Evolutionary conservation across 495 filamentous ascomycete species (phyloP), one percentile per base, ranked within the genome.

Genomic region (Hypomontagnella submonticulosa): DNA sequence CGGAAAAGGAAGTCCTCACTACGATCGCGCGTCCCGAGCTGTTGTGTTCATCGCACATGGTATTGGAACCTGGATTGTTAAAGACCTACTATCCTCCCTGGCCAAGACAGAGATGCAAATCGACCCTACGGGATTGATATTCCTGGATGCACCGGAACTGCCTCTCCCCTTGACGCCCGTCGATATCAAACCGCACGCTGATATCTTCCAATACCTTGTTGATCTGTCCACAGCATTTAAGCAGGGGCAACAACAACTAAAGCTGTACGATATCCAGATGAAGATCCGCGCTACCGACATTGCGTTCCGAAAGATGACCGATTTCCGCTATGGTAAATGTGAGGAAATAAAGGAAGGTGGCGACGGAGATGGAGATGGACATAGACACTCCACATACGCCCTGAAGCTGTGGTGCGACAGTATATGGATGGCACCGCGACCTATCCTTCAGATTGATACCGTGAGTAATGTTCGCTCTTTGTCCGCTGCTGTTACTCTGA

Each of bases 1-100:
- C 13, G 3, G 27, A 7, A 10, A 3, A n/a, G 0, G 44, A 19
- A 6, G 20, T n/a, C n/a, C n/a, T n/a, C n/a, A 34, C n/a, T 18
- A 50, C 10, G 18, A 42, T 41, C 12, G n/a, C 36, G 36, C 53
- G 3, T 20, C 59, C 3, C 15, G 59, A 0, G 20, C 18, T 3
- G 43, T 23, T 19, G 30, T 68, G 10, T 63, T 68, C 19, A 11
- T 68, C 7, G 48, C 65, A 3, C 65, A 68, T 10, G 65, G 65
- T 5, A n/a, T 68, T 4, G 60, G 47, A 18, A 20, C 18, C 1
- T 68, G 65, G 65, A 23, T 68, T 4, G 65, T 68, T 2, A 68
- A 68, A 48, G 40, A 54, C 10, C 8, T 55, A 1, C 23, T 68
- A 7, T 15, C 18, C 4, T 20, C 48, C 9, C n/a, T 36, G 0